Base-by-base conservation (phyloP, 441 rosid genomes). In the Manihot esculenta region DNA sequence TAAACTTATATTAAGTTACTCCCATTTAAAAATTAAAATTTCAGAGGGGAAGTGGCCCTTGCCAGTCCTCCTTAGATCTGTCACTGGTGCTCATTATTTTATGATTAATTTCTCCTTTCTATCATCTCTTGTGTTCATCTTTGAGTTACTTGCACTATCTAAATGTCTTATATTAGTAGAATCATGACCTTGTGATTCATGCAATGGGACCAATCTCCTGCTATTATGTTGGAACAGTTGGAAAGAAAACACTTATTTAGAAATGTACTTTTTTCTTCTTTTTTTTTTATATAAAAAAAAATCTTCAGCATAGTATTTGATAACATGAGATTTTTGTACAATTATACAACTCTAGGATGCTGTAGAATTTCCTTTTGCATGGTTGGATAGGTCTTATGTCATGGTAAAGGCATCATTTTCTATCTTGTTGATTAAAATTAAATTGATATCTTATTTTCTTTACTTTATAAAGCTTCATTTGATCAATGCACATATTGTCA, bases 401-500 rank as follows among this genome's bases (percentile, higher is more conserved):
- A 54, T 54, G 10, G 21, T 2, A 23, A 13, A 10, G 23, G 0
- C 58, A 54, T 54, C 23, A 11, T 44, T 63, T 3, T 63, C 41
- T 23, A 38, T 53, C 59, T n/a, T 69, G 51, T 5, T 26, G 17
- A 45, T 55, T 55, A 56, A 4, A 17, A 35, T 14, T 53, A 23
- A 67, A 67, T 11, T 41, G 0, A 42, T 68, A 15, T n/a, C 2
- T 38, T 45, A 18, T 62, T 62, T 44, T 62, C 8, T 24, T 20
- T 44, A 13, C 66, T 62, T 7, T 24, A 8, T 47, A 55, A 48
- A 41, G 24, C 50, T 67, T 35, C 24, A 12, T 3, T 38, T 54
- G 10, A 7, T 33, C 35, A 60, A n/a, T 69, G 72, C 27, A 47
- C 59, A 59, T 69, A 18, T 14, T 33, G 49, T 48, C 20, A 20